Evolutionary conservation across 768 basidiomycete species (phyloP), one percentile per base, ranked within the genome.

Genomic region (Amanita muscaria): DNA sequence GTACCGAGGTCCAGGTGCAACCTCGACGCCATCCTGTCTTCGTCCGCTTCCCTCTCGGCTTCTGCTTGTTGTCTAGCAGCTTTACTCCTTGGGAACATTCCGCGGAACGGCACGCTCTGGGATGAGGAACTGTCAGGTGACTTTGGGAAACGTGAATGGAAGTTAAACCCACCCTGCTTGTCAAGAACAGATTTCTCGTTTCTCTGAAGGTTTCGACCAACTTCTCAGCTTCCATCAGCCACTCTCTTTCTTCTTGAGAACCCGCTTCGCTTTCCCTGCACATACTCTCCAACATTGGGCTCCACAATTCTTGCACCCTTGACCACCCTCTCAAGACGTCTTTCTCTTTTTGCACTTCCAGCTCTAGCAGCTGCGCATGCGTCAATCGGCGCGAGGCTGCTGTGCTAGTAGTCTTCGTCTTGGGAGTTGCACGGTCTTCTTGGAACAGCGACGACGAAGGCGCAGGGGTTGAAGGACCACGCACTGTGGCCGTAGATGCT

Each of bases 191-290:
- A 49, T 80, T 77, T 49, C 82, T 74, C 1, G 92, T 92, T 65
- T 91, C 83, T 42, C 94, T 69, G 64, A 92, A 97, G 59, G 77
- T 81, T 49, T 96, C 92, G 3, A 96, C 74, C 36, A 99, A 67
- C 53, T 78, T 83, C 57, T 89, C 88, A 0, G 90, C 89, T 53
- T 89, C 81, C 22, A 82, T 57, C 51, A 94, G 64, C 86, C 92
- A 97, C 53, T 83, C 76, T 40, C 76, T 69, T 18, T 47, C 46
- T 30, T 40, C 40, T 21, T 47, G 39, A n/a, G 15, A 34, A 11
- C 19, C 36, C 1, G 64, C 62, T 16, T 74, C 67, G 2, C 69
- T 71, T 3, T 56, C 58, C 2, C 41, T 46, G 7, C 65, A 59
- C 7, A 59, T 68, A 5, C 59, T 61, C 9, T 56, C 59, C 29